Percentiles rank a stretch among this genome's conserved stretches.
Conservation (phyloP, 805 yeast genomes). For the Lipomyces mesembrius region DNA sequence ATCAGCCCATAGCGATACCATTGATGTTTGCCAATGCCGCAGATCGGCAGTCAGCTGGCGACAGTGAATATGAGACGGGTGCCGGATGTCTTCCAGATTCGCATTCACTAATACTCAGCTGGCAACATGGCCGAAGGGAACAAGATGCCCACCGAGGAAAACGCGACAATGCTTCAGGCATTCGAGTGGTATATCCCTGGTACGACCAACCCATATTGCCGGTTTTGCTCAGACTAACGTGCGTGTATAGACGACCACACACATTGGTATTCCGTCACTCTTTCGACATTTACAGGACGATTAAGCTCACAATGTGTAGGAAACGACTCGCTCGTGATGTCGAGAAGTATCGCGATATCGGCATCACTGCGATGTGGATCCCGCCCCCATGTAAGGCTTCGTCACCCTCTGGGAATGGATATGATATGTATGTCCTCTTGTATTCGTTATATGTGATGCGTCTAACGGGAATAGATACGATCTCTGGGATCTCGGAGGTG, state of each 20-base stretch:
- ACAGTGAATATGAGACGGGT: too few species aligned
- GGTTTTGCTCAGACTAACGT: neutral
- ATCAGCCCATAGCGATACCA: too few species aligned
- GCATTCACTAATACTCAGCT: too few species aligned
- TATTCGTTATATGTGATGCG: neutral
- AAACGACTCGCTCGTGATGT: conserved; percentile 21
- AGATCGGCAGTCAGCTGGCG: too few species aligned
- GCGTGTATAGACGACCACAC: conserved; percentile 27
- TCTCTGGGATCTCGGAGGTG: conserved; percentile 35
- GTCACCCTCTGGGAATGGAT: conserved; percentile 34
- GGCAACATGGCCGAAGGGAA: conserved; percentile 11
- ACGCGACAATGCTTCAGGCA: conserved; percentile 36
- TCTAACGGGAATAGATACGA: conserved; percentile 21
- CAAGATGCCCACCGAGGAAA: conserved; percentile 22
- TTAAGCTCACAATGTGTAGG: conserved; percentile 7
- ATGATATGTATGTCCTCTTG: conserved; percentile 20
- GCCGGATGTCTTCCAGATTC: too few species aligned
- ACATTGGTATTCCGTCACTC: conserved; percentile 24
- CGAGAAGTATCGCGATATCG: conserved; percentile 25
- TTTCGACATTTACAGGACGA: too few species aligned
- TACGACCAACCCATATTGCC: neutral
- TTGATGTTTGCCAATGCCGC: too few species aligned
- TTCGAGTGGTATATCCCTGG: conserved; percentile 37
- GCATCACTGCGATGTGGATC: conserved; percentile 32
- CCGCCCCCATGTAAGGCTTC: conserved; percentile 37